A percentile compares a stretch with the other conserved stretches of the same genome.
phyloP scores from a whole-genome alignment of 2,329 filamentous ascomycete genomes.

The Trichoderma citrinoviride region DNA sequence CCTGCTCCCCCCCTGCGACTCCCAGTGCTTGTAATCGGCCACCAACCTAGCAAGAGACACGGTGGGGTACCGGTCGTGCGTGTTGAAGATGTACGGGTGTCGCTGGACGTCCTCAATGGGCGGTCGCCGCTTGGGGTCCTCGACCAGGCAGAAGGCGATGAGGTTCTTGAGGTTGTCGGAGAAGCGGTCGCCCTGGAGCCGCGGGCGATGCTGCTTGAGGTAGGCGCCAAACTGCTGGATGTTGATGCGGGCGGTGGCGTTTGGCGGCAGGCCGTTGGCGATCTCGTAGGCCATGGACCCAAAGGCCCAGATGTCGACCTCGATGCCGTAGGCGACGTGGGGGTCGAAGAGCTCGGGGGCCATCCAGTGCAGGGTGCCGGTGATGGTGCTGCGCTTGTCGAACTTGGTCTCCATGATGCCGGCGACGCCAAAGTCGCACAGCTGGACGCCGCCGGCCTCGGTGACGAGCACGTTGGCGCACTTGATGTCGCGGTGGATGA shows the following conservation, averaged over 20 bases:
- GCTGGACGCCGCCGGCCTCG: conserved; percentile 70
- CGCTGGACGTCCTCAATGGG: conserved; percentile 58
- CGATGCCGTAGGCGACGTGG: conserved; percentile 52
- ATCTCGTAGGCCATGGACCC: conserved; percentile 67
- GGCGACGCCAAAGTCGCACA: conserved; percentile 60
- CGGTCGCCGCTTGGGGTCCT: conserved; percentile 56
- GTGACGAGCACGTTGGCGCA: conserved; percentile 77
- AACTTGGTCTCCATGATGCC: conserved; percentile 60
- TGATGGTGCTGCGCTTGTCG: conserved; percentile 63
- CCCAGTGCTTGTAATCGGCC: conserved; percentile 66
- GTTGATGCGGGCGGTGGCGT: conserved; percentile 43
- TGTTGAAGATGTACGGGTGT: conserved; percentile 62
- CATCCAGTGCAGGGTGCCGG: conserved; percentile 69
- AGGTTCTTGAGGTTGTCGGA: conserved; percentile 56
- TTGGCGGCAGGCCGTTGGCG: conserved; percentile 61
- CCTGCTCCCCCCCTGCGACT: conserved; percentile 63
- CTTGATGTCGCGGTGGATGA: conserved; percentile 69
- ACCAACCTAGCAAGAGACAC: conserved; percentile 59
- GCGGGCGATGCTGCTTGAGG: conserved; percentile 49
- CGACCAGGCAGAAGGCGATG: conserved; percentile 59
- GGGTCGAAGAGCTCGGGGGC: conserved; percentile 60
- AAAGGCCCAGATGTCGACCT: conserved; percentile 67
- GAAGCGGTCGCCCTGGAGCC: conserved; percentile 57
- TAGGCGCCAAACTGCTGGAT: conserved; percentile 44
- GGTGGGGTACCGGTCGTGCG: conserved; percentile 57